Evolutionary conservation across 2,329 filamentous ascomycete genomes (phyloP), one percentile per base, ranked within the genome.

Genomic region (Cucurbitaria berberidis): DNA sequence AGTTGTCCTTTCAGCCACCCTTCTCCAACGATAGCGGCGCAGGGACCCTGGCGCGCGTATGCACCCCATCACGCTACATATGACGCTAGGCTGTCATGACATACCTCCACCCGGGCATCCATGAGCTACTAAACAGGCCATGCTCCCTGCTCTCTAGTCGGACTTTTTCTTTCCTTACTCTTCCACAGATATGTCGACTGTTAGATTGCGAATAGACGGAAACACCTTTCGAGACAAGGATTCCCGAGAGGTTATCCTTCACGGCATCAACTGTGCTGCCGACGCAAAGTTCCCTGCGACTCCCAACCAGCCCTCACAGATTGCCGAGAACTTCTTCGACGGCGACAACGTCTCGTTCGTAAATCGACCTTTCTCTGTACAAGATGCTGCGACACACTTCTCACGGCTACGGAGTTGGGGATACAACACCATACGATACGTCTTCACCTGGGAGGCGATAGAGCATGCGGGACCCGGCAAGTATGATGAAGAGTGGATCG

Each of bases 401-500:
- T 84, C 90, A 11, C 85, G 93, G 38, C 77, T 99, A 60, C 90
- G 89, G 67, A 88, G 89, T 67, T 96, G 89, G 81, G 95, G 95
- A 13, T 99, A 96, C 82, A 99, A 98, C 75, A 93, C 91, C 0
- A 93, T 99, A 63, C 86, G 95, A 70, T 99, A 99, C 76, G 82
- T 99, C 64, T 99, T 98, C 73, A 98, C 95, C 0, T 99, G 95
- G 95, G 95, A 99, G 76, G 93, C 95, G n/a, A 89, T 99, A 72
- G 95, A 99, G 77, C 89, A 95, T 53, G 87, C 87, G 1, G 93
- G 93, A 0, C 95, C 96, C 0, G 91, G 93, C 1, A 87, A 85
- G 68, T 99, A 98, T 74, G 96, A 99, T 67, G 91, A 99, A 70
- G 88, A 90, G 57, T 99, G 90, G 84, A 93, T 98, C 61, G 83